Conservation (phyloP, 106 monocot genomes). For the Platanthera zijinensis region DNA sequence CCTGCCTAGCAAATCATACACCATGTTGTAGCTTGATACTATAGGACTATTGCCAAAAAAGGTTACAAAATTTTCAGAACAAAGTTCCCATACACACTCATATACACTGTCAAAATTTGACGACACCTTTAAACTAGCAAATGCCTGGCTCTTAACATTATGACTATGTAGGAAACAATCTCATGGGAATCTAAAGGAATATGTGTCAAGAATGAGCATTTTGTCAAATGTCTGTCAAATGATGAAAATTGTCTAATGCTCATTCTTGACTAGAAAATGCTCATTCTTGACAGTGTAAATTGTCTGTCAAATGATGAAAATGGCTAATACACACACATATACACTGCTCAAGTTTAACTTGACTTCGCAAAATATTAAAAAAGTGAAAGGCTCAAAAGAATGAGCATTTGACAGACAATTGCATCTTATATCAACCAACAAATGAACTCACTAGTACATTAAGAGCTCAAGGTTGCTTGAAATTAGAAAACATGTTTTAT, state of each 20-base stretch:
- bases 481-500: no score
- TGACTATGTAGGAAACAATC: neutral
- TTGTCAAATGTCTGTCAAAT: no score
- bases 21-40: neutral
- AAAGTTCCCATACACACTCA: neutral
- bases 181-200: no score
- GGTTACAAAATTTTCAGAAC: neutral
- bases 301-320: no score
- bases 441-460: neutral
- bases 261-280: no score
- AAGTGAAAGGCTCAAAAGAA: neutral
- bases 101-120: neutral
- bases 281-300: no score
- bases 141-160: neutral
- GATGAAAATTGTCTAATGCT: no score
- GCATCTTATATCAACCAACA: neutral
- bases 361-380: neutral
- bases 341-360: neutral
- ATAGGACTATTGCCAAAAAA: neutral
- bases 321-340: no score
- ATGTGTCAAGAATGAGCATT: no score
- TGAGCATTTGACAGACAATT: neutral
- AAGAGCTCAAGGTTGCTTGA: no score
- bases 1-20: neutral
- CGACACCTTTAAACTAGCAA: neutral